Base-by-base conservation (phyloP, 2,329 filamentous ascomycete genomes). In the Fusarium denticulatum region DNA sequence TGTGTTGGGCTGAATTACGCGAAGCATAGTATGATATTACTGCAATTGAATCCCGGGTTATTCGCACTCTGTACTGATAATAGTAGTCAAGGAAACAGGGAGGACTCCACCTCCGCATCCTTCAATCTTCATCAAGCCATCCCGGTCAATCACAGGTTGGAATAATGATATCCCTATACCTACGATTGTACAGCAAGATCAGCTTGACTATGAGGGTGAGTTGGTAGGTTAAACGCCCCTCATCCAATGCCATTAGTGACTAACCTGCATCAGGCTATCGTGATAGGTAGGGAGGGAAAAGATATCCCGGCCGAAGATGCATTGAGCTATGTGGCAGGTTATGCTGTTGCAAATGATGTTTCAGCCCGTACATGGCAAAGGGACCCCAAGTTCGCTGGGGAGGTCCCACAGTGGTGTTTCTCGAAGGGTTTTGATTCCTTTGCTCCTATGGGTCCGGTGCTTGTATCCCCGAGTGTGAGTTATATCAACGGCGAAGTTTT, bases 161-260 rank as follows among this genome's bases (percentile, higher is more conserved):
- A 30, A 18, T 2, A 20, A 55, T 43, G 60, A 57, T 56, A 56
- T 68, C 4, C 60, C 49, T 12, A 60, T 68, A 14, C 65, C 65
- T 1, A 60, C 39, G 24, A 64, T 68, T 16, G 65, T 37, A 30
- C 65, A 68, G 39, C 15, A 56, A 20, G 55, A 64, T 37, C 67
- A 67, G 20, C 63, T 70, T 26, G 67, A 70, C 32, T 70, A 70
- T 12, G 67, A 70, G 28, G 67, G 67, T 18, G 67, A 70, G 30
- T 37, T 70, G 32, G 67, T n/a, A n/a, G n/a, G n/a, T n/a, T n/a
- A n/a, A n/a, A n/a, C n/a, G n/a, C n/a, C n/a, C n/a, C n/a, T n/a
- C n/a, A n/a, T n/a, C n/a, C n/a, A n/a, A n/a, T n/a, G n/a, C n/a
- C n/a, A n/a, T n/a, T n/a, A n/a, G n/a, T n/a, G n/a, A n/a, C n/a